Percentiles rank a stretch among this genome's conserved stretches.
Evolutionary conservation across 2,329 filamentous ascomycete species (phyloP).

Genomic region (Fusarium tricinctum): DNA sequence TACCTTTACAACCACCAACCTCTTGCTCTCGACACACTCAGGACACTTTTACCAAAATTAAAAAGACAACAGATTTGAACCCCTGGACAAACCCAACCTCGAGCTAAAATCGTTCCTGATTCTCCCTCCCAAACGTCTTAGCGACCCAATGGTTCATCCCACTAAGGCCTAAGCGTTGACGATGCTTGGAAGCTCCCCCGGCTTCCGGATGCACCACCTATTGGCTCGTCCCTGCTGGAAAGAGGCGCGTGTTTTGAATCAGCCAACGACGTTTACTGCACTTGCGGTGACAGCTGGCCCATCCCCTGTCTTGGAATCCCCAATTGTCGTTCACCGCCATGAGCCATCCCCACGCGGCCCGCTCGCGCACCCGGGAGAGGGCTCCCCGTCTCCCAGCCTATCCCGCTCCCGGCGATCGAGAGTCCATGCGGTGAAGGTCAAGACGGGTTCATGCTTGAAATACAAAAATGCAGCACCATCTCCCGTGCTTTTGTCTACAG

Average conservation of each 20-base stretch:
- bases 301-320: slow-evolving; percentile 37
- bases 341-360: slow-evolving; percentile 48
- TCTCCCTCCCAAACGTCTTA: slow-evolving; percentile 28
- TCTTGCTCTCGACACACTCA: slow-evolving; percentile 13
- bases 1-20: slow-evolving; percentile 29
- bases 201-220: slow-evolving; percentile 45
- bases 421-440: slow-evolving; percentile 42
- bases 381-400: slow-evolving; percentile 10
- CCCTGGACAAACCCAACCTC: slow-evolving; percentile 34
- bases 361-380: slow-evolving; percentile 41
- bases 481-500: slow-evolving; percentile 37
- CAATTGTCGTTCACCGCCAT: slow-evolving; percentile 48
- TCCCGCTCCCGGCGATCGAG: slow-evolving; percentile 24
- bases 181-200: slow-evolving; percentile 42
- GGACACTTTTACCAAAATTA: neutral
- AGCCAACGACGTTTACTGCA: slow-evolving; percentile 43
- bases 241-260: slow-evolving; percentile 32
- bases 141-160: slow-evolving; percentile 44
- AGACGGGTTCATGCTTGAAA: slow-evolving; percentile 23
- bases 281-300: slow-evolving; percentile 51
- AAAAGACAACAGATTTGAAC: slow-evolving; percentile 1
- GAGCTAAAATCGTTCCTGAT: slow-evolving; percentile 42
- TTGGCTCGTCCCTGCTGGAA: slow-evolving; percentile 40
- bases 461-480: slow-evolving; percentile 44
- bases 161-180: slow-evolving; percentile 38